Conservation (phyloP, 139 green algal species). For the Coccomyxa sp. region DNA sequence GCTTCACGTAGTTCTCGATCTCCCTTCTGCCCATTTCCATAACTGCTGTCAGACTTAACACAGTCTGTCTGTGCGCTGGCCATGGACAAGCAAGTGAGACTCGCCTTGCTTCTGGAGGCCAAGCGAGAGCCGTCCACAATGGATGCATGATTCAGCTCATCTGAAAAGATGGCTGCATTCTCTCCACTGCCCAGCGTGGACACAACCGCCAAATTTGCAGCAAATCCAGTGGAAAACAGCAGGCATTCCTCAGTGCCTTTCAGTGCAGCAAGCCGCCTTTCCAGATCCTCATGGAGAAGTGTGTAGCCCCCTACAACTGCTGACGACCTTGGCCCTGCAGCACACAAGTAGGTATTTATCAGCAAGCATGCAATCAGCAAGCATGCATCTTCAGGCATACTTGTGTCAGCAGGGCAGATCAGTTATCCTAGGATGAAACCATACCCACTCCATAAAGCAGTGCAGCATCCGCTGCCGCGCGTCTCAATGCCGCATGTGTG, state of each 20-base stretch:
- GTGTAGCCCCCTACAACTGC: constrained; percentile 87
- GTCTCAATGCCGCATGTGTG: constrained; percentile 67
- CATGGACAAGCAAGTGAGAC: too few species aligned
- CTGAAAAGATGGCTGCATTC: constrained; percentile 62
- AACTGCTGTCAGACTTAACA: too few species aligned
- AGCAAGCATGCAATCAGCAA: neutral
- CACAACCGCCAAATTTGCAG: constrained; percentile 74
- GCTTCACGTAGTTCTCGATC: too few species aligned
- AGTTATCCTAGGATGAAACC: neutral
- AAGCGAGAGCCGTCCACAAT: constrained; percentile 75
- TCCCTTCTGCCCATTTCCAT: too few species aligned
- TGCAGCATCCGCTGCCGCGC: constrained; percentile 50
- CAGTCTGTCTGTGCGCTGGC: too few species aligned
- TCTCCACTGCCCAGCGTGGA: constrained; percentile 25
- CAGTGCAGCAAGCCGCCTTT: constrained; percentile 75
- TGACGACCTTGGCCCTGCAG: constrained; percentile 57
- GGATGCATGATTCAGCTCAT: constrained; percentile 95
- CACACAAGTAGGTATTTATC: neutral
- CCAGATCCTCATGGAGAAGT: constrained; percentile 66
- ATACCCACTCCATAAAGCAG: constrained; percentile 23
- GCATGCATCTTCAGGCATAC: neutral
- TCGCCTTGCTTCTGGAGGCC: neutral
- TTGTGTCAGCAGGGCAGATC: neutral
- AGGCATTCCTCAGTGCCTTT: constrained; percentile 77
- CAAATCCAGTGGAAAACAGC: constrained; percentile 86